These are phyloP conservation scores for Magnusiomyces suaveolens DNA, from an alignment of 1,139 yeast species.

Conservation along the genomic window DNA sequence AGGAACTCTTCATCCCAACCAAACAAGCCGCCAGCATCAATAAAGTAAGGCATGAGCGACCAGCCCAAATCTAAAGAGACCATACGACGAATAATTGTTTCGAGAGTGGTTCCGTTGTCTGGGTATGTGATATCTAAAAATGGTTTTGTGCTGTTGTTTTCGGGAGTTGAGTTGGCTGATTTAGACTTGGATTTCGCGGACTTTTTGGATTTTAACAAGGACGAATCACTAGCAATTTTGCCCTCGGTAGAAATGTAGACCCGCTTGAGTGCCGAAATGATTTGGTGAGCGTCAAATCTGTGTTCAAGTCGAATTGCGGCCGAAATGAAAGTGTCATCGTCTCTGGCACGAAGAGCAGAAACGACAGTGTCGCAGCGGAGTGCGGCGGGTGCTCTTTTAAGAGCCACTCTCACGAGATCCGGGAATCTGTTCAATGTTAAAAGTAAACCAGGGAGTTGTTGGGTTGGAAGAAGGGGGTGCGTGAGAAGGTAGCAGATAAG, in stretches of 20 bases:
- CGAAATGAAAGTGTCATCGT: constrained; percentile 58
- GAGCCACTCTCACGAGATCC: constrained; percentile 67
- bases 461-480: constrained; percentile 73
- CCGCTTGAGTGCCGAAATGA: constrained; percentile 21
- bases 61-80: constrained; percentile 44
- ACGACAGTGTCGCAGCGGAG: constrained; percentile 56
- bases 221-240: neutral
- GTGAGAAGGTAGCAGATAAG: constrained; percentile 67
- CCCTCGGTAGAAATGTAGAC: constrained; percentile 11
- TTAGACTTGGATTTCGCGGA: neutral
- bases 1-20: constrained; percentile 49
- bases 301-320: constrained; percentile 55
- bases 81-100: constrained; percentile 31
- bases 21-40: constrained; percentile 67
- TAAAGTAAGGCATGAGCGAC: constrained; percentile 49
- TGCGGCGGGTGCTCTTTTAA: constrained; percentile 62
- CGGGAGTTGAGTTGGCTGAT: neutral
- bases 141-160: neutral
- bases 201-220: neutral
- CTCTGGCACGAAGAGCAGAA: constrained; percentile 42
- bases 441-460: constrained; percentile 47
- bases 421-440: constrained; percentile 43
- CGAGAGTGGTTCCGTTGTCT: constrained; percentile 12
- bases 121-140: constrained; percentile 1
- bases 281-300: constrained; percentile 39